Percentiles rank a stretch among this genome's conserved stretches.
Evolutionary conservation across 2,329 filamentous ascomycete genomes (phyloP).

Genomic region (Diaporthe batatas): DNA sequence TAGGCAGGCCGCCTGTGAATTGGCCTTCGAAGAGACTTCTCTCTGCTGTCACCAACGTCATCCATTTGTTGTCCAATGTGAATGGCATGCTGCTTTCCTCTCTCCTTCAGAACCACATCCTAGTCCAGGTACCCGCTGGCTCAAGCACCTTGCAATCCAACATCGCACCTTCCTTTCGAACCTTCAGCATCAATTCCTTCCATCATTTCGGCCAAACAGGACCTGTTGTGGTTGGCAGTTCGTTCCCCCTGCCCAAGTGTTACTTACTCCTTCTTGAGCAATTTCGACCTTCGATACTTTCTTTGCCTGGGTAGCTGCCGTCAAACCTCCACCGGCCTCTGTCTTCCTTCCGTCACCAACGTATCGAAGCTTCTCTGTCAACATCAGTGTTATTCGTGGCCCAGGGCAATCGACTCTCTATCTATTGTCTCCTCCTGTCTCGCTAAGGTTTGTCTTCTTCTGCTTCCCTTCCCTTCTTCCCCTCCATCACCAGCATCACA

Average conservation of each 20-base stretch:
- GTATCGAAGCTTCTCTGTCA: constrained; percentile 37
- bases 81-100: background rate
- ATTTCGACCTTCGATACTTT: constrained; percentile 1
- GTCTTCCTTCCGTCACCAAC: constrained; percentile 21
- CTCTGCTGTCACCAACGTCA: background rate
- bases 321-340: background rate
- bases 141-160: background rate
- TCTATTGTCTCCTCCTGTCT: constrained; percentile 21
- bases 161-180: constrained; percentile 6
- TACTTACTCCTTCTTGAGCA: constrained; percentile 40
- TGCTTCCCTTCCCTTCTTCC: constrained; percentile 40
- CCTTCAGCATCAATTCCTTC: background rate
- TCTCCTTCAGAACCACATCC: background rate
- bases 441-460: constrained; percentile 33
- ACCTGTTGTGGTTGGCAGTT: no score
- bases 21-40: background rate
- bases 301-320: constrained; percentile 19
- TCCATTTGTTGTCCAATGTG: background rate
- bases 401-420: constrained; percentile 2
- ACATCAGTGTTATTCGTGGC: constrained; percentile 22
- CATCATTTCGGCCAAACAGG: background rate
- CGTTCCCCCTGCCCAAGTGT: constrained; percentile 39
- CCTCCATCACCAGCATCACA: constrained; percentile 51
- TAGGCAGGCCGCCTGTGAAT: background rate
- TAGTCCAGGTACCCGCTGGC: background rate